phyloP scores from a whole-genome alignment of 306 rosid species.

The Luffa aegyptiaca region DNA sequence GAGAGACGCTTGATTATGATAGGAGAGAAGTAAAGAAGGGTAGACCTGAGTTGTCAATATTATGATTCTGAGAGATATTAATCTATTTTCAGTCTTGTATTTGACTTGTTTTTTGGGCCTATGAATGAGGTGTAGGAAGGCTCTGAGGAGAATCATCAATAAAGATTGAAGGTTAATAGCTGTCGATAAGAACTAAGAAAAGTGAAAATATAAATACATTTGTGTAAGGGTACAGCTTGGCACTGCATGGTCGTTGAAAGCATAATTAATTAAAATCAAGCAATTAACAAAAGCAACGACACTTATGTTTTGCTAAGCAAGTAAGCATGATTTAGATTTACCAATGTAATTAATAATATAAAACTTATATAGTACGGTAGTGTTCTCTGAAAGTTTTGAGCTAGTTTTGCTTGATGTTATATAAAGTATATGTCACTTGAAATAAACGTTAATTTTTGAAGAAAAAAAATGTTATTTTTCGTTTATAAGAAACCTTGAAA shows the following conservation, averaged over 20 bases:
- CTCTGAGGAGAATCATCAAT: neutral
- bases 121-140: neutral
- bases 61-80: neutral
- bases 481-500: neutral
- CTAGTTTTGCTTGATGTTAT: neutral
- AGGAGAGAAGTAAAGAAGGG: constrained; percentile 8
- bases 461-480: neutral
- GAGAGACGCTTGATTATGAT: neutral
- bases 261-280: neutral
- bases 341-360: neutral
- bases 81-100: neutral
- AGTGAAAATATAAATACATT: neutral
- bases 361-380: neutral
- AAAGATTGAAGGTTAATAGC: neutral
- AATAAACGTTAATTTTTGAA: neutral
- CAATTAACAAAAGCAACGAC: neutral
- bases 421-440: no score
- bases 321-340: neutral
- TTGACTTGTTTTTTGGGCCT: neutral
- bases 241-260: neutral
- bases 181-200: neutral
- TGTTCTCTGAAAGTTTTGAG: neutral
- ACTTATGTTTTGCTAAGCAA: neutral
- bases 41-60: neutral
- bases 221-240: neutral